phyloP scores from a whole-genome alignment of 2,329 filamentous ascomycete species.

The Penicillium sp. region DNA sequence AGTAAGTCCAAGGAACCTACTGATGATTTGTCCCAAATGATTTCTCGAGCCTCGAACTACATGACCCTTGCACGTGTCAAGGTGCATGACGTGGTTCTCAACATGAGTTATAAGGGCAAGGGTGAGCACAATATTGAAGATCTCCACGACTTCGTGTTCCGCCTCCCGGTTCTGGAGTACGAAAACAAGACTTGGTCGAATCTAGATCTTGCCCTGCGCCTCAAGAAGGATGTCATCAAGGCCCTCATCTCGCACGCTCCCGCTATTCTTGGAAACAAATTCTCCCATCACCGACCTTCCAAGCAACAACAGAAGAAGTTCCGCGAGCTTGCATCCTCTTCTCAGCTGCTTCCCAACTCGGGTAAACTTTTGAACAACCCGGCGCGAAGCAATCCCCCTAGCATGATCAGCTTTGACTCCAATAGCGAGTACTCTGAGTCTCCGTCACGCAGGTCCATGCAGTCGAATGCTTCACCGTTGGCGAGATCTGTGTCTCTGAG shows the following conservation, averaged over 20 bases:
- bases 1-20: conserved; percentile 63
- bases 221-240: conserved; percentile 93
- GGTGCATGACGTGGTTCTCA: conserved; percentile 91
- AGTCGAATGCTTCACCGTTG: conserved; percentile 39
- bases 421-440: conserved; percentile 40
- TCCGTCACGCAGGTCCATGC: conserved; percentile 36
- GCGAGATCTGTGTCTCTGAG: conserved; percentile 35
- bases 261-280: conserved; percentile 96
- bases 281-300: conserved; percentile 81
- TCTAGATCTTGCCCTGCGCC: conserved; percentile 82
- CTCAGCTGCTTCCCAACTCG: conserved; percentile 58
- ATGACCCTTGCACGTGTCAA: conserved; percentile 97
- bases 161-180: conserved; percentile 90
- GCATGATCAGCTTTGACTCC: conserved; percentile 39
- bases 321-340: conserved; percentile 79
- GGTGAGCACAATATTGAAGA: conserved; percentile 95
- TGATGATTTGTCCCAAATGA: conserved; percentile 96
- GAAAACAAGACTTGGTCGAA: conserved; percentile 99
- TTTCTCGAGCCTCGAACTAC: conserved; percentile 89
- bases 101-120: conserved; percentile 93
- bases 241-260: conserved; percentile 93
- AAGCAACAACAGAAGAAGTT: conserved; percentile 76
- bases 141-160: conserved; percentile 96
- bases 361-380: conserved; percentile 30
- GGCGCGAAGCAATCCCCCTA: conserved; percentile 31